phyloP scores from a whole-genome alignment of 2,329 filamentous ascomycete species.

The Pseudofabraea citricarpa region DNA sequence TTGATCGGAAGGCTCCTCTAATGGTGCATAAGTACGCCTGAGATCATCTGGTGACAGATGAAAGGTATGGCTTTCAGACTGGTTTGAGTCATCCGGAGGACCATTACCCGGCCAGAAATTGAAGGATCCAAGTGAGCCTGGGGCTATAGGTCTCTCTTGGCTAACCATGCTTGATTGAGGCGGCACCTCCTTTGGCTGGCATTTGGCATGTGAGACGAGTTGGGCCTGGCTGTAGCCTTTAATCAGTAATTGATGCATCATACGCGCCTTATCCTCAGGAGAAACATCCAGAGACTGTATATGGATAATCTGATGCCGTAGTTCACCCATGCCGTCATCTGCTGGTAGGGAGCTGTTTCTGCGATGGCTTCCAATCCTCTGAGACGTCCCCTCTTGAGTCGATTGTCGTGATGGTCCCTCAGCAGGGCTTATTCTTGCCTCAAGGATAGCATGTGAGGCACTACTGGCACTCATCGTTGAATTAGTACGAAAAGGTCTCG shows the following conservation, averaged over 20 bases:
- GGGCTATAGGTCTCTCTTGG: constrained; percentile 36
- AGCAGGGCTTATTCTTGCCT: constrained; percentile 16
- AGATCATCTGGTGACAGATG: constrained; percentile 56
- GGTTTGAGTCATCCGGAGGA: constrained; percentile 12
- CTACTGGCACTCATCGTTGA: constrained; percentile 13
- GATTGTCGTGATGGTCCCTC: constrained; percentile 19
- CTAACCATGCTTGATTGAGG: constrained; percentile 21
- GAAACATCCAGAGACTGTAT: constrained; percentile 60
- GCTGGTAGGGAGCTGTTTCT: constrained; percentile 45
- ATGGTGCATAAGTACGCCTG: constrained; percentile 60
- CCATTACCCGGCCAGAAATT: constrained; percentile 52
- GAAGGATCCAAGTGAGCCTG: constrained; percentile 46
- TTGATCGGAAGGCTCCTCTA: constrained; percentile 40
- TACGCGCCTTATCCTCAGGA: constrained; percentile 60
- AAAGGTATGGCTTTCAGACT: constrained; percentile 34
- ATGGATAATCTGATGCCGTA: constrained; percentile 63
- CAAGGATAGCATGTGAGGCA: constrained; percentile 3
- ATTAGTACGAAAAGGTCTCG: constrained; percentile 18
- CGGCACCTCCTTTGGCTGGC: constrained; percentile 15
- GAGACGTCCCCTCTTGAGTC: constrained; percentile 13
- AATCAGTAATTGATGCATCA: constrained; percentile 67
- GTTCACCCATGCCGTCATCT: constrained; percentile 70
- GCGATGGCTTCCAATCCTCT: constrained; percentile 10
- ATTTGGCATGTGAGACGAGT: constrained; percentile 23
- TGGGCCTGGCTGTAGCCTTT: constrained; percentile 57